These are phyloP conservation scores for Cladosporium sp. DNA, from an alignment of 2,329 filamentous ascomycete species.

Conservation along the genomic window DNA sequence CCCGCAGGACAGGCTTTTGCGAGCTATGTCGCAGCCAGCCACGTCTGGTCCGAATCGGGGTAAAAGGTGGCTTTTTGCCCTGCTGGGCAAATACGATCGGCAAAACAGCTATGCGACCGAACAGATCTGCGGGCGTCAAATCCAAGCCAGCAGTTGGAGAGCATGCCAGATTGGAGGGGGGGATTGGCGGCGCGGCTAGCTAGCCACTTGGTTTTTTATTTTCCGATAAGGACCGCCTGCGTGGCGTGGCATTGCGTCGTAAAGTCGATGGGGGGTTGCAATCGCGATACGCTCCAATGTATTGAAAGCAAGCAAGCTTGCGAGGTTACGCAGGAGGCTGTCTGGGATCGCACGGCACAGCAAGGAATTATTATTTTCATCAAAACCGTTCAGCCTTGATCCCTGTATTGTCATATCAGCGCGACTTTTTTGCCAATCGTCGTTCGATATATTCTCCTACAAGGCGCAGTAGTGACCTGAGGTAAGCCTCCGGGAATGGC, in stretches of 20 bases:
- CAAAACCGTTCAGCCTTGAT: background rate
- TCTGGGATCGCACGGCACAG: background rate
- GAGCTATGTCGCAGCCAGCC: background rate
- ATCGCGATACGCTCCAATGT: too few species aligned
- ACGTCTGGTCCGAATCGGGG: background rate
- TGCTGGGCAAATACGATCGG: background rate
- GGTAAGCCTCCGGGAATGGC: conserved; percentile 5
- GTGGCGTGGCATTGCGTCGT: background rate
- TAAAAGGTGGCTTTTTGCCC: background rate
- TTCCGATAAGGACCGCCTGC: background rate
- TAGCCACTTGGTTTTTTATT: conserved; percentile 6
- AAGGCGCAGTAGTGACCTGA: conserved; percentile 1
- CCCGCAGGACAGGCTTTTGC: too few species aligned
- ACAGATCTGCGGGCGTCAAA: background rate
- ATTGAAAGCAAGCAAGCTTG: background rate
- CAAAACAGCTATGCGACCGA: too few species aligned
- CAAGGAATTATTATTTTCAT: background rate
- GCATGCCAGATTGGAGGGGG: background rate
- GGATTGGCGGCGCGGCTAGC: conserved; percentile 2
- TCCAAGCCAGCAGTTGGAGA: background rate
- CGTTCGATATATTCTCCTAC: background rate
- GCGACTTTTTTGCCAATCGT: background rate
- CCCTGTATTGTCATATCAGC: background rate
- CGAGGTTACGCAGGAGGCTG: background rate
- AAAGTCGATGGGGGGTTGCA: background rate